phyloP scores from a whole-genome alignment of 139 green algal species.

The Gonium pectorale region DNA sequence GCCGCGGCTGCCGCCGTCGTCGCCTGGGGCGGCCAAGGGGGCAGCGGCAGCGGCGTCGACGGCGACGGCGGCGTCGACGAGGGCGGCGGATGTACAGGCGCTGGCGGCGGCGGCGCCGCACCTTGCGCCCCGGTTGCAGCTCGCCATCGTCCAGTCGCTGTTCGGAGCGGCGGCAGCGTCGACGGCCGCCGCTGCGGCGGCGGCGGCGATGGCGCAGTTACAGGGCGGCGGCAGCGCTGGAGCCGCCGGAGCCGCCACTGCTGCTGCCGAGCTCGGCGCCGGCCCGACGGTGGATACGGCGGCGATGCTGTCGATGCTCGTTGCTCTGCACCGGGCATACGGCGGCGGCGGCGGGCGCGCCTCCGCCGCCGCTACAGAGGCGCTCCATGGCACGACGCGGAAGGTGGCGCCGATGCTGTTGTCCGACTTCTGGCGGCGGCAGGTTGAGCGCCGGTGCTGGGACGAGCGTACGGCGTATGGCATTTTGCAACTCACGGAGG shows the following conservation, averaged over 20 bases:
- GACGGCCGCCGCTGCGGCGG: neutral
- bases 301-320: neutral
- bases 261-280: neutral
- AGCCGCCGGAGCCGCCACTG: too few relatives aligned
- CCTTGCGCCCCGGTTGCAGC: neutral
- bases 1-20: too few relatives aligned
- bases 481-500: neutral
- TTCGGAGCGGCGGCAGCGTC: neutral
- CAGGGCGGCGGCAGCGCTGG: too few relatives aligned
- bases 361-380: neutral
- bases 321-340: slow-evolving; percentile 19
- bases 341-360: neutral
- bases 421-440: neutral
- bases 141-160: neutral
- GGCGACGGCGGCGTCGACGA: neutral
- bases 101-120: neutral
- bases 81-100: neutral
- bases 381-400: neutral
- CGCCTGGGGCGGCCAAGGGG: too few relatives aligned
- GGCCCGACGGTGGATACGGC: neutral
- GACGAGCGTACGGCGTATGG: neutral
- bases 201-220: too few relatives aligned
- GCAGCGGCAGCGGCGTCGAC: neutral
- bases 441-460: neutral
- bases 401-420: neutral